Evolutionary conservation across 805 yeast genomes (phyloP).

Genomic region (Teunomyces lycoperdinae): DNA sequence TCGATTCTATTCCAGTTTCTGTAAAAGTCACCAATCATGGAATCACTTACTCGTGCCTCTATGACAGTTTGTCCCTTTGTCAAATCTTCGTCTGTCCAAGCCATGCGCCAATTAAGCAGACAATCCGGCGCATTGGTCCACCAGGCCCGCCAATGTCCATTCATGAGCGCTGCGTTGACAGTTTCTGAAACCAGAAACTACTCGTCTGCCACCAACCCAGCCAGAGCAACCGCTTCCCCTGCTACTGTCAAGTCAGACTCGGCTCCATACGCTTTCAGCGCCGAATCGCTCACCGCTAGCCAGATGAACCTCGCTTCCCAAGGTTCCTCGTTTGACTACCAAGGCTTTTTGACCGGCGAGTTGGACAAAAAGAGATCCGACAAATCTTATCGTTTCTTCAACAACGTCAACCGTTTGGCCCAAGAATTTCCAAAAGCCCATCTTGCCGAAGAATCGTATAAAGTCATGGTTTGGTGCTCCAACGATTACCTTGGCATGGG

Average conservation of each 20-base stretch:
- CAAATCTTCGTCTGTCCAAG: conserved; percentile 54
- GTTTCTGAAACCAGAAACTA: conserved; percentile 30
- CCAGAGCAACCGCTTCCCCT: conserved; percentile 44
- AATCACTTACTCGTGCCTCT: conserved; percentile 72
- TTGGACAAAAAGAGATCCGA: conserved; percentile 74
- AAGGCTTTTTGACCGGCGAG: conserved; percentile 64
- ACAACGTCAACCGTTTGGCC: conserved; percentile 95
- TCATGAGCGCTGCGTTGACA: conserved; percentile 69
- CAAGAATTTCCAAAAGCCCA: conserved; percentile 93
- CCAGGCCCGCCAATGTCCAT: conserved; percentile 81
- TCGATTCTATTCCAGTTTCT: neutral
- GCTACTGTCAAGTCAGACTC: conserved; percentile 43
- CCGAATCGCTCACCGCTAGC: conserved; percentile 22
- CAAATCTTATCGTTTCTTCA: conserved; percentile 92
- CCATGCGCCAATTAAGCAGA: conserved; percentile 55
- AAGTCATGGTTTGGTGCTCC: conserved; percentile 98
- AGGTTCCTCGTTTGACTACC: conserved; percentile 65
- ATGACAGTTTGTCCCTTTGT: conserved; percentile 83
- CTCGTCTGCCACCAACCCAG: conserved; percentile 46
- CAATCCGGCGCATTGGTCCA: conserved; percentile 42
- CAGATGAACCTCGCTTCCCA: conserved; percentile 37
- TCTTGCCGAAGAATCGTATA: conserved; percentile 66
- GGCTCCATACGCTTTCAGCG: conserved; percentile 32
- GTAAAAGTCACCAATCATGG: conserved; percentile 50
- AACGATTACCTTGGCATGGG: conserved; percentile 98